These are phyloP conservation scores for Acrocalymma vagum DNA, from an alignment of 2,329 filamentous ascomycete species.

Conservation along the genomic window DNA sequence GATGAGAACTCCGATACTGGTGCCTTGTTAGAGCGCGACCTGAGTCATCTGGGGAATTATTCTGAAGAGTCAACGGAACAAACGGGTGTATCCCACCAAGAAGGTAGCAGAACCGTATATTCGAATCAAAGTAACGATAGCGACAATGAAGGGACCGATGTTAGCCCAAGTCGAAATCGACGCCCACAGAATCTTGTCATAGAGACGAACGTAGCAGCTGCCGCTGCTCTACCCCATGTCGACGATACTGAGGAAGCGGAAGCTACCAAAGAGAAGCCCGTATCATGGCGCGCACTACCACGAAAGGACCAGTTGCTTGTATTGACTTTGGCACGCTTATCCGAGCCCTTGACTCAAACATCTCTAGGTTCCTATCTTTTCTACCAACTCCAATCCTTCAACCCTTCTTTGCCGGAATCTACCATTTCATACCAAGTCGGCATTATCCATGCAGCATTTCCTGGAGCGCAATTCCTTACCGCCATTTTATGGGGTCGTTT, in stretches of 20 bases:
- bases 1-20: too few relatives aligned
- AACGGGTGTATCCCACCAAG: too few relatives aligned
- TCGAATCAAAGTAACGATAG: too few relatives aligned
- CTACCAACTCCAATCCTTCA: conserved; percentile 86
- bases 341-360: conserved; percentile 83
- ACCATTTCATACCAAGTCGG: conserved; percentile 81
- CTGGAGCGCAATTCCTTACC: conserved; percentile 81
- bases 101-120: too few relatives aligned
- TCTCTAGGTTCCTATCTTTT: conserved; percentile 74
- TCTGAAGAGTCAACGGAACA: too few relatives aligned
- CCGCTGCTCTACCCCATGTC: conserved; percentile 20
- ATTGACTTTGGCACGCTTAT: conserved; percentile 79
- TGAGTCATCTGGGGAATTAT: too few relatives aligned
- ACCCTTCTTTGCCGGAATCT: conserved; percentile 63
- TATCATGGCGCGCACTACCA: conserved; percentile 78
- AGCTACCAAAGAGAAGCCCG: conserved; percentile 53
- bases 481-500: conserved; percentile 84
- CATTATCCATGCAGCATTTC: conserved; percentile 80
- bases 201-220: conserved; percentile 27
- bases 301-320: conserved; percentile 80
- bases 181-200: conserved; percentile 24
- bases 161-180: background rate
- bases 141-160: conserved; percentile 1
- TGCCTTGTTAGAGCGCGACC: too few relatives aligned
- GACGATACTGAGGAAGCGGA: conserved; percentile 32